phyloP scores from a whole-genome alignment of 768 basidiomycete species.

The Psilocybe tampanensis region DNA sequence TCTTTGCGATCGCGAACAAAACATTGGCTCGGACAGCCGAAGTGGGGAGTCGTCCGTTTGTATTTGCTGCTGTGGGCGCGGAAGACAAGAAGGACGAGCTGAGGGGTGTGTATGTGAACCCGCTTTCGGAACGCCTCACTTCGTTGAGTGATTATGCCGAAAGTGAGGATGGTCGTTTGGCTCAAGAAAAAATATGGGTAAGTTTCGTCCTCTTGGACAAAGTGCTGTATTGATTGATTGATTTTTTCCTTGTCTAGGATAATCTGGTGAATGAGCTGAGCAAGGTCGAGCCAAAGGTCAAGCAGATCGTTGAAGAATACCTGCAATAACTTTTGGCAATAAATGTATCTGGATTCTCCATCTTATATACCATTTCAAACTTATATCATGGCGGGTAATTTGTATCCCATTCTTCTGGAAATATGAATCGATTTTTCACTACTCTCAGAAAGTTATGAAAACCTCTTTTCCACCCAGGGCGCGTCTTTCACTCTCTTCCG shows the following conservation, averaged over 20 bases:
- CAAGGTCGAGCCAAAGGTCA: not conserved
- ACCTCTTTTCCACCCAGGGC: too few relatives aligned
- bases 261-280: not conserved
- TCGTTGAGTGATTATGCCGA: not conserved
- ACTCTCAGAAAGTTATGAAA: too few relatives aligned
- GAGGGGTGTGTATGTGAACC: not conserved
- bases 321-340: too few relatives aligned
- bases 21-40: not conserved
- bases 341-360: conserved; percentile 2
- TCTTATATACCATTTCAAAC: conserved; percentile 46
- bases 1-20: not conserved
- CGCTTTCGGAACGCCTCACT: not conserved
- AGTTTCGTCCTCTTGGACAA: not conserved
- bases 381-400: conserved; percentile 49
- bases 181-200: not conserved
- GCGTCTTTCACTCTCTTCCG: too few relatives aligned
- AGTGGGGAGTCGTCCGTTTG: not conserved
- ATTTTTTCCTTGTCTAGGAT: not conserved
- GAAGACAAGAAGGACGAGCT: not conserved
- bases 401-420: too few relatives aligned
- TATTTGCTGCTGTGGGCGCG: not conserved
- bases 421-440: too few relatives aligned
- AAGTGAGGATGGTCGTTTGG: not conserved
- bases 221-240: not conserved
- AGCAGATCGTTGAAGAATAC: not conserved